Base-by-base conservation (phyloP, 2,329 filamentous ascomycete genomes). In the Paraphaeosphaeria sporulosa region DNA sequence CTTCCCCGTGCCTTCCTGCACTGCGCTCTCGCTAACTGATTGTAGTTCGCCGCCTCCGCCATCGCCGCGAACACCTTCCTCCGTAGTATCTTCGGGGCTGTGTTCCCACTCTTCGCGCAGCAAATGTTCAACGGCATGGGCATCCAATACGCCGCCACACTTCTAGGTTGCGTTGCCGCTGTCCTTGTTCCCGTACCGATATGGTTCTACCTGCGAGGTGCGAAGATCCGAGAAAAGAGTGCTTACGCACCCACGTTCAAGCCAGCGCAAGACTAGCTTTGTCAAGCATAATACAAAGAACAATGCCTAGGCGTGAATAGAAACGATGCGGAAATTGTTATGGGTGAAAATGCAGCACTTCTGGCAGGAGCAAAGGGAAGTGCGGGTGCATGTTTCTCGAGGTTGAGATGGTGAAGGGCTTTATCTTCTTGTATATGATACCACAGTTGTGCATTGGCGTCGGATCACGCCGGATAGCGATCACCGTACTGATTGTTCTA, bases 1-100 rank as follows among this genome's bases (percentile, higher is more conserved):
- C 19, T 30, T 38, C 2, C 25, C 23, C n/a, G 21, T 17, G 3
- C 8, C 6, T 47, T 38, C 27, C 4, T 12, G 2, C 21, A 44
- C 42, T 21, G 19, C 15, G 43, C 30, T n/a, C 10, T 32, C 2
- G 36, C 69, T 73, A 32, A 72, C 49, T 10, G 8, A 7, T 34
- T 0, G 9, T 57, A 75, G 71, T 82, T 81, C 64, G 83, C 84
- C 23, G 83, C 84, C 21, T 84, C 82, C 0, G 84, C 84, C 17
- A 84, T 86, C 49, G 84, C 84, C 21, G 84, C 84, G 17, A 86
- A 86, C 59, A 86, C 84, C 0, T 83, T 86, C 72, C 75, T 85
- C 19, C 81, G 84, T 46, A 83, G 80, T 27, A 67, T 85, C 19
- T 81, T 78, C 50, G 84, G 83, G 42, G 82, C 82, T 23, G 79